Conservation (phyloP, 164 flowering plant species). For the Houttuynia cordata region DNA sequence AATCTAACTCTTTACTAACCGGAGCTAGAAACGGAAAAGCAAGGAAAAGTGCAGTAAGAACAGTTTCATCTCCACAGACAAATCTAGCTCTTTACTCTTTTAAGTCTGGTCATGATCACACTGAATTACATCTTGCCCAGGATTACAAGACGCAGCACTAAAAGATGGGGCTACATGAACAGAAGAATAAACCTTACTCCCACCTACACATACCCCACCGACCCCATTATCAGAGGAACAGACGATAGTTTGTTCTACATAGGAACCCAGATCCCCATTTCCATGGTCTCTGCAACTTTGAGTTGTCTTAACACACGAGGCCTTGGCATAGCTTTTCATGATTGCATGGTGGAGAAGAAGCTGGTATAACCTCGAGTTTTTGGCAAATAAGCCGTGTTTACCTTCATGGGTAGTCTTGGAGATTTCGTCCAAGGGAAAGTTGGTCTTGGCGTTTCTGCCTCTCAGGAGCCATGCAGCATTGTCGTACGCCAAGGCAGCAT, state of each 20-base stretch:
- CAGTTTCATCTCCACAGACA: neutral
- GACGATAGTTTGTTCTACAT: slow-evolving; percentile 32
- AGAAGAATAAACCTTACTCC: slow-evolving; percentile 40
- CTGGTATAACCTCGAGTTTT: slow-evolving; percentile 28
- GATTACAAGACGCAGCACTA: slow-evolving; percentile 15
- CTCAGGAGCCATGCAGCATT: slow-evolving; percentile 39
- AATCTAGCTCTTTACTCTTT: neutral
- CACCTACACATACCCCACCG: neutral
- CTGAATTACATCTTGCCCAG: slow-evolving; percentile 1
- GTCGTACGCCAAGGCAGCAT: slow-evolving; percentile 53
- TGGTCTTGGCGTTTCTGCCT: slow-evolving; percentile 50
- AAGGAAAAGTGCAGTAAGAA: neutral
- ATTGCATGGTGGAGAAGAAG: slow-evolving; percentile 31
- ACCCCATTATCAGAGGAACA: slow-evolving; percentile 16
- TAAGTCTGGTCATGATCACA: neutral
- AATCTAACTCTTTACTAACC: too few relatives aligned
- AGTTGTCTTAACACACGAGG: neutral
- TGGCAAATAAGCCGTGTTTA: slow-evolving; percentile 13
- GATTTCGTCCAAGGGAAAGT: slow-evolving; percentile 21
- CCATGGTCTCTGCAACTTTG: slow-evolving; percentile 1
- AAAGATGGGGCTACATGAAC: slow-evolving; percentile 52
- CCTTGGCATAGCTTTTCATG: slow-evolving; percentile 28
- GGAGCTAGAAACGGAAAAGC: neutral
- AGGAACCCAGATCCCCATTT: slow-evolving; percentile 10
- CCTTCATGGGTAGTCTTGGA: slow-evolving; percentile 12